Conservation (phyloP, 108 stramenopile genomes). For the Skeletonema menzelii region DNA sequence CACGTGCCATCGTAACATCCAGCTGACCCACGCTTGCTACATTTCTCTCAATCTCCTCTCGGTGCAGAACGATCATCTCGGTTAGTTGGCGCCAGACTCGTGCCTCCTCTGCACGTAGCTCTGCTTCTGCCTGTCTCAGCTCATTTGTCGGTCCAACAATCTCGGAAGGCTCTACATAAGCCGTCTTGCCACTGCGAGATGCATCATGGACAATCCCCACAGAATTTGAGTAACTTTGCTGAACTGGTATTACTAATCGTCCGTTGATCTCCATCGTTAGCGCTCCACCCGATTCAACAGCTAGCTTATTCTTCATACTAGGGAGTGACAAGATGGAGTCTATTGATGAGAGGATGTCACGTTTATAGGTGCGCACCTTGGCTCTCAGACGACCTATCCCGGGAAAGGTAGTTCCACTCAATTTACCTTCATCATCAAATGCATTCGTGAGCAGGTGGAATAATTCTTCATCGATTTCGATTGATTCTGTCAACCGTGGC, state of each 20-base stretch:
- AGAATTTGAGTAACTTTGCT: conserved; percentile 48
- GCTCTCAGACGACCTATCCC: conserved; percentile 61
- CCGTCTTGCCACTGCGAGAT: conserved; percentile 86
- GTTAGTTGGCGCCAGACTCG: conserved; percentile 73
- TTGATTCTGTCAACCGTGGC: conserved; percentile 46
- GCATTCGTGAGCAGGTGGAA: conserved; percentile 63
- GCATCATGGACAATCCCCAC: conserved; percentile 91
- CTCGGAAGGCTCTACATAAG: conserved; percentile 92
- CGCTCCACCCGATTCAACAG: conserved; percentile 74
- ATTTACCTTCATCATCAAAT: conserved; percentile 61
- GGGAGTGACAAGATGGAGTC: conserved; percentile 58
- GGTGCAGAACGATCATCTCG: conserved; percentile 55
- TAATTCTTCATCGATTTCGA: conserved; percentile 61
- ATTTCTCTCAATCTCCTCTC: conserved; percentile 48
- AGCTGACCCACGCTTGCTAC: conserved; percentile 65
- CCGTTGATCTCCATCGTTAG: conserved; percentile 68
- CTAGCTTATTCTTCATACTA: conserved; percentile 68
- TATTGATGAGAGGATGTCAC: conserved; percentile 62
- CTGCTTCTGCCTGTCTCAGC: conserved; percentile 66
- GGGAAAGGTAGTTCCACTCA: conserved; percentile 74
- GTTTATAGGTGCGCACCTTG: conserved; percentile 54
- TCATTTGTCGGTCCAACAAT: conserved; percentile 91
- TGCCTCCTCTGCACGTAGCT: conserved; percentile 78
- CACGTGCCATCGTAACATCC: conserved; percentile 78
- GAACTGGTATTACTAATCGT: conserved; percentile 71